A percentile compares a stretch with the other conserved stretches of the same genome.
These are phyloP conservation scores for Sporopachydermia lactativora DNA, from an alignment of 805 yeast species.

Conservation along the genomic window DNA sequence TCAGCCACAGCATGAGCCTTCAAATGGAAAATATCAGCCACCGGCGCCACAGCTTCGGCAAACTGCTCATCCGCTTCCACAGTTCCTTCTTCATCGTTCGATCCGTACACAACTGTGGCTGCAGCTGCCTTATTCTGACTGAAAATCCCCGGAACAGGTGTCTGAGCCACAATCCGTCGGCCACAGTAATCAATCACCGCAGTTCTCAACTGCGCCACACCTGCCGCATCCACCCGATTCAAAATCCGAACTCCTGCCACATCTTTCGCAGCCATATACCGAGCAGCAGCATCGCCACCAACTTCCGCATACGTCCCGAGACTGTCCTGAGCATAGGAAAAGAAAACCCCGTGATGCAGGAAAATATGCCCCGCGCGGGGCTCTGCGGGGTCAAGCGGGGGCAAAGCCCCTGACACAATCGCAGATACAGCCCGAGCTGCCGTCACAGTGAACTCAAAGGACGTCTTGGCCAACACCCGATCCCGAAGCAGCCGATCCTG, in stretches of 20 bases:
- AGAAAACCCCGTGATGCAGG: slow-evolving; percentile 75
- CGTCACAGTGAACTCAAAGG: slow-evolving; percentile 60
- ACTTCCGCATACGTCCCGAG: slow-evolving; percentile 48
- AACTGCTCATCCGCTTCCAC: slow-evolving; percentile 40
- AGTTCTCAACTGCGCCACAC: slow-evolving; percentile 60
- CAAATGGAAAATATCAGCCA: slow-evolving; percentile 68
- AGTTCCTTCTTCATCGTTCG: slow-evolving; percentile 40
- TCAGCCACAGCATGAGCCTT: slow-evolving; percentile 49
- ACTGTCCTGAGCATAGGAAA: slow-evolving; percentile 61
- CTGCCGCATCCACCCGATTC: slow-evolving; percentile 48
- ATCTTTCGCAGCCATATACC: slow-evolving; percentile 70
- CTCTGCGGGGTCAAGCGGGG: slow-evolving; percentile 74
- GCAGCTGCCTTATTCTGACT: slow-evolving; percentile 23
- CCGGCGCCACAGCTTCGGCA: slow-evolving; percentile 36
- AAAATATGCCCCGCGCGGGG: slow-evolving; percentile 46
- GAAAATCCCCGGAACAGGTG: slow-evolving; percentile 90
- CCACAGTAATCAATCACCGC: slow-evolving; percentile 88
- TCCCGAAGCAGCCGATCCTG: slow-evolving; percentile 66
- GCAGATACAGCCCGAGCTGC: slow-evolving; percentile 73
- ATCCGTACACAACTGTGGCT: slow-evolving; percentile 60
- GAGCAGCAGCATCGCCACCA: slow-evolving; percentile 81
- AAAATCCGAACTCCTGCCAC: slow-evolving; percentile 54
- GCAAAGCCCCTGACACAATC: slow-evolving; percentile 56
- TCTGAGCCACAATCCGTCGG: slow-evolving; percentile 76
- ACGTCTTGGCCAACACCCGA: slow-evolving; percentile 51